Conservation (phyloP, 2,329 filamentous ascomycete species). For the Neonectria neomacrospora region DNA sequence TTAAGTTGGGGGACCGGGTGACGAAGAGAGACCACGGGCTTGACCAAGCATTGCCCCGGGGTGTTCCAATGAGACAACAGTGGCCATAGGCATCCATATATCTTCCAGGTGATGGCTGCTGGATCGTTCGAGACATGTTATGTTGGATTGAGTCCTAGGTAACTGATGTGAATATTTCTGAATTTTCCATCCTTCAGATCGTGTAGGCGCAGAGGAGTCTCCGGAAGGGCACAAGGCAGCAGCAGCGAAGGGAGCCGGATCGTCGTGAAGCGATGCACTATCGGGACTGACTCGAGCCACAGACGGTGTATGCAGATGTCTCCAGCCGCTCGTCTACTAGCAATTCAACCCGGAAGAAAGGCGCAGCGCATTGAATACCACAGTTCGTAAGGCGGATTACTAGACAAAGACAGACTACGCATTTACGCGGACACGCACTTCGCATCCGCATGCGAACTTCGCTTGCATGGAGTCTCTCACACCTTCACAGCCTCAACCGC, state of each 20-base stretch:
- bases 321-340: not conserved
- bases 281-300: slow-evolving; percentile 14
- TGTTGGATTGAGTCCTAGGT: not conserved
- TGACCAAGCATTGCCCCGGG: not conserved
- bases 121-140: not conserved
- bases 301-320: not conserved
- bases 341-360: not conserved
- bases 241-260: not conserved
- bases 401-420: not conserved
- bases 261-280: slow-evolving; percentile 8
- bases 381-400: not conserved
- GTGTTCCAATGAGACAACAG: not conserved
- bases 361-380: not conserved
- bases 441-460: slow-evolving; percentile 13
- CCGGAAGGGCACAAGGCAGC: not conserved
- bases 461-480: not conserved
- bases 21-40: not conserved
- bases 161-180: not conserved
- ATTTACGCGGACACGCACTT: slow-evolving; percentile 9
- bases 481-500: slow-evolving; percentile 32
- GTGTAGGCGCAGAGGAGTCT: too few species aligned
- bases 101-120: not conserved
- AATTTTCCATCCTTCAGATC: not conserved
- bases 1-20: not conserved
- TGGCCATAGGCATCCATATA: not conserved